These are phyloP conservation scores for Nectriaceae sp. DNA, from an alignment of 2,329 filamentous ascomycete genomes.

Conservation along the genomic window DNA sequence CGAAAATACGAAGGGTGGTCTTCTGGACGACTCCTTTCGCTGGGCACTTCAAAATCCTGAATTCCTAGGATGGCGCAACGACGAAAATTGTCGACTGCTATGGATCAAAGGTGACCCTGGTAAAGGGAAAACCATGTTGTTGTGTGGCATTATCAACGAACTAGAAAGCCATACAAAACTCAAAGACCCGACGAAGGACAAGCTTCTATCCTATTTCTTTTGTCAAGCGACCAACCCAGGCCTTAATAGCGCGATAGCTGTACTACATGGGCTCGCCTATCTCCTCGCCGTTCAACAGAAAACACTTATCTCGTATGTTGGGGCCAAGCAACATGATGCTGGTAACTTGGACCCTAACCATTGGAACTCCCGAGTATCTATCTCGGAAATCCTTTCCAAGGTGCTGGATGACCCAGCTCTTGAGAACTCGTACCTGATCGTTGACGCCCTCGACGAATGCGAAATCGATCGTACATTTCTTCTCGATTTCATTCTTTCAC, in stretches of 20 bases:
- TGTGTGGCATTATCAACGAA: conserved; percentile 30
- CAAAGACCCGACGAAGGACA: neutral
- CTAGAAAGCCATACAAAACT: neutral
- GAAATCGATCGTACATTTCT: conserved; percentile 29
- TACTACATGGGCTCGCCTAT: conserved; percentile 46
- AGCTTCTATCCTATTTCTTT: conserved; percentile 37
- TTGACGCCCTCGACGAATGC: conserved; percentile 53
- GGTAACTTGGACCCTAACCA: too few relatives aligned
- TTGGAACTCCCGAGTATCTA: too few relatives aligned
- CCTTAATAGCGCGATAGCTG: conserved; percentile 40
- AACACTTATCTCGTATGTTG: conserved; percentile 36
- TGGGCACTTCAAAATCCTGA: conserved; percentile 34
- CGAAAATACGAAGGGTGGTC: conserved; percentile 24
- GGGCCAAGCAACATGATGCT: conserved; percentile 42
- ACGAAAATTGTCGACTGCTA: conserved; percentile 15
- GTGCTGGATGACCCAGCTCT: conserved; percentile 35
- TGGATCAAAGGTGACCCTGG: conserved; percentile 39
- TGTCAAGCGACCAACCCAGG: conserved; percentile 41
- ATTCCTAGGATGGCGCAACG: conserved; percentile 29
- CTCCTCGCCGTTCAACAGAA: conserved; percentile 37
- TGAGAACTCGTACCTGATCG: conserved; percentile 34
- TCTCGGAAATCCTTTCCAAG: conserved; percentile 39
- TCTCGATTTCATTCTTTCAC: conserved; percentile 27
- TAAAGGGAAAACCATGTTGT: conserved; percentile 40
- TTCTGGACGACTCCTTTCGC: conserved; percentile 22